Conservation (phyloP, 2,329 filamentous ascomycete species). For the Cladosporium halotolerans region DNA sequence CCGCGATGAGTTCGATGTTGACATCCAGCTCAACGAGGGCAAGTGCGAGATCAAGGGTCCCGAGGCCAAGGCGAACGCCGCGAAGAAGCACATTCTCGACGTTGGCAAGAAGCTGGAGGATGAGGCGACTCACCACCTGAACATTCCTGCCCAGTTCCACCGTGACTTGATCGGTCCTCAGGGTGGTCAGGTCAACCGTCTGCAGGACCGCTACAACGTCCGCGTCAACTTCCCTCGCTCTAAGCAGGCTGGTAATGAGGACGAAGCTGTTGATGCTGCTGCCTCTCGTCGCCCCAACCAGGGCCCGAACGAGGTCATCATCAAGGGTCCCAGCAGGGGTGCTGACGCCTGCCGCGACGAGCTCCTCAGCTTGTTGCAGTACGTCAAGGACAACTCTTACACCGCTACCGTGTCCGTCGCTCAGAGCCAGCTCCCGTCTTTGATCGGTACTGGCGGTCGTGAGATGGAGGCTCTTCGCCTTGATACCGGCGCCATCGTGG, state of each 20-base stretch:
- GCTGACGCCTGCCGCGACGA: conserved; percentile 90
- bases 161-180: conserved; percentile 86
- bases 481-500: conserved; percentile 79
- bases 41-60: conserved; percentile 94
- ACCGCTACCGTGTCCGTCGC: conserved; percentile 76
- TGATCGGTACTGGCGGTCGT: conserved; percentile 85
- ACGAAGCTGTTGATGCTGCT: conserved; percentile 63
- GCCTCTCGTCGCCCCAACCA: conserved; percentile 61
- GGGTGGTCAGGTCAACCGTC: conserved; percentile 80
- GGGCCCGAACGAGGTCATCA: conserved; percentile 77
- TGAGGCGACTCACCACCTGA: conserved; percentile 78
- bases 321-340: conserved; percentile 87
- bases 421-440: conserved; percentile 83
- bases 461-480: conserved; percentile 87
- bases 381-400: conserved; percentile 79
- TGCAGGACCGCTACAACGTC: conserved; percentile 89
- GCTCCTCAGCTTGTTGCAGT: conserved; percentile 81
- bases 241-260: conserved; percentile 50
- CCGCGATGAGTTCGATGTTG: conserved; percentile 63
- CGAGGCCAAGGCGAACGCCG: conserved; percentile 85
- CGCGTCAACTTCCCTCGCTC: conserved; percentile 90
- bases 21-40: conserved; percentile 86
- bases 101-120: conserved; percentile 81
- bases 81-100: conserved; percentile 72
- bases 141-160: conserved; percentile 91